These are phyloP conservation scores for Sarcomyxa edulis DNA, from an alignment of 768 basidiomycete genomes.

Conservation along the genomic window DNA sequence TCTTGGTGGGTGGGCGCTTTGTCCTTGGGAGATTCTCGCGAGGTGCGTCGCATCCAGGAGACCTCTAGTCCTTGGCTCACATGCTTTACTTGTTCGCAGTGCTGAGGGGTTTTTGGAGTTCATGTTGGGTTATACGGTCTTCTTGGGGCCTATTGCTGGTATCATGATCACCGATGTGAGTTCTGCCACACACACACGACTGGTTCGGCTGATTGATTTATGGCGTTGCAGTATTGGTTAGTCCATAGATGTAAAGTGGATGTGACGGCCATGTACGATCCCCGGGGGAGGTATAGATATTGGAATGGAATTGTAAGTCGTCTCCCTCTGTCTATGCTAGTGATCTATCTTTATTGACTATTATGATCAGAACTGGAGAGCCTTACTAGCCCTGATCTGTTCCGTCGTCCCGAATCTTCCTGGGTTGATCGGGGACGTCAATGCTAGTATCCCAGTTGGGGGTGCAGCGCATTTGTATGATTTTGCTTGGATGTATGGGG, in stretches of 20 bases:
- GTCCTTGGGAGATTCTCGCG: constrained; percentile 81
- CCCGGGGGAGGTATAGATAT: constrained; percentile 76
- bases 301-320: constrained; percentile 60
- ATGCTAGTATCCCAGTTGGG: constrained; percentile 57
- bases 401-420: constrained; percentile 72
- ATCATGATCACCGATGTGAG: constrained; percentile 51
- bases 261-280: constrained; percentile 81
- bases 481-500: constrained; percentile 74
- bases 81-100: background rate
- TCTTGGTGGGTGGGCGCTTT: constrained; percentile 80
- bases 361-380: constrained; percentile 72
- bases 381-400: constrained; percentile 58
- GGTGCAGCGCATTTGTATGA: constrained; percentile 54
- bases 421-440: constrained; percentile 74
- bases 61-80: background rate
- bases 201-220: background rate
- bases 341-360: background rate
- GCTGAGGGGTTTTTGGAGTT: constrained; percentile 70
- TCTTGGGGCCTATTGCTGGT: constrained; percentile 81
- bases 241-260: constrained; percentile 69
- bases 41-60: too few species aligned
- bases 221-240: constrained; percentile 62
- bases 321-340: constrained; percentile 2
- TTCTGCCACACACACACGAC: background rate
- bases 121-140: constrained; percentile 82